Percentiles rank a stretch among this genome's conserved stretches.
These are phyloP conservation scores for Chondrus crispus DNA, from an alignment of 23 red algal species.

Conservation along the genomic window DNA sequence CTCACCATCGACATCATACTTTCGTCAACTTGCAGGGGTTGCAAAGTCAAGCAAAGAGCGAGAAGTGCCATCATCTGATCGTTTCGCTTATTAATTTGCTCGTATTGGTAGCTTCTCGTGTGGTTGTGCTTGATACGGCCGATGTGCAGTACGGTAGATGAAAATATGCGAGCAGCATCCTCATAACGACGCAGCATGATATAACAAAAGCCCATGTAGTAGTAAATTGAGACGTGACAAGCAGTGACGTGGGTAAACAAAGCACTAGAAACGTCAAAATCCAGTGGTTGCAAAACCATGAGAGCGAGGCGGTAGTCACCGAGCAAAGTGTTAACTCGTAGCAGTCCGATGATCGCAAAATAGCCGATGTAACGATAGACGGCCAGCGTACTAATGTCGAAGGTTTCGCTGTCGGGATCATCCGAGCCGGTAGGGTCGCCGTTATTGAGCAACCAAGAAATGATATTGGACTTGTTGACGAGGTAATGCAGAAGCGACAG, in stretches of 20 bases:
- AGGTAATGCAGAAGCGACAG: slow-evolving; percentile 78
- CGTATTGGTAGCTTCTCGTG: slow-evolving; percentile 95
- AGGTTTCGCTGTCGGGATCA: slow-evolving; percentile 75
- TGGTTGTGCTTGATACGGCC: slow-evolving; percentile 93
- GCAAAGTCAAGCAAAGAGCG: slow-evolving; percentile 66
- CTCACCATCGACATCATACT: slow-evolving; percentile 72
- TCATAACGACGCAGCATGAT: slow-evolving; percentile 98
- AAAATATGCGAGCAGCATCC: slow-evolving; percentile 85
- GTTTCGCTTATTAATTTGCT: slow-evolving; percentile 96
- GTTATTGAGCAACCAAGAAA: slow-evolving; percentile 76
- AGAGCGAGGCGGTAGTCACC: slow-evolving; percentile 94
- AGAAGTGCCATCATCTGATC: slow-evolving; percentile 98
- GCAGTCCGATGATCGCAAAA: slow-evolving; percentile 92
- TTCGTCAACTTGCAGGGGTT: slow-evolving; percentile 86
- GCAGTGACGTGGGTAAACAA: slow-evolving; percentile 97
- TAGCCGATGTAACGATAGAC: slow-evolving; percentile 96
- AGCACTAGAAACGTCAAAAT: slow-evolving; percentile 72
- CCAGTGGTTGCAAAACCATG: slow-evolving; percentile 87
- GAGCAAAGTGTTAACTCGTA: slow-evolving; percentile 85
- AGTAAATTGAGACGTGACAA: slow-evolving; percentile 95
- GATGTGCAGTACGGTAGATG: slow-evolving; percentile 72
- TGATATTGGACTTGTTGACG: slow-evolving; percentile 93
- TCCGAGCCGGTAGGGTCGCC: slow-evolving; percentile 65
- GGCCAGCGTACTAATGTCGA: slow-evolving; percentile 72
- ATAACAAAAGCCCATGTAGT: slow-evolving; percentile 95